phyloP scores from a whole-genome alignment of 371 early-diverging fungal species.

The Gilbertella persicaria region DNA sequence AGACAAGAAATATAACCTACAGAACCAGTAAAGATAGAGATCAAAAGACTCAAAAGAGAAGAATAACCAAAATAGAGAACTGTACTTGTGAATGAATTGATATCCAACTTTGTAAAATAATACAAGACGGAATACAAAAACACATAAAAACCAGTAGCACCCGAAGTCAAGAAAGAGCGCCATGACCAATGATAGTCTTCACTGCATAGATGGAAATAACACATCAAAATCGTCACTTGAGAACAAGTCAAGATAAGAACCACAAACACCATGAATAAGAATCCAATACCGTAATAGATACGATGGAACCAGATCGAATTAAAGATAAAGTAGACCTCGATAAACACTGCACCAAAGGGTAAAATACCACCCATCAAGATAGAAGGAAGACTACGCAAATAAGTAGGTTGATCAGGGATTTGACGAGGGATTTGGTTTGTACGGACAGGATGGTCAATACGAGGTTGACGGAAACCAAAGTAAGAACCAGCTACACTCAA shows the following conservation, averaged over 20 bases:
- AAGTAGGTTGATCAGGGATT: slow-evolving; percentile 80
- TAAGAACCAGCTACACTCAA: slow-evolving; percentile 90
- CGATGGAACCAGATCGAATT: slow-evolving; percentile 90
- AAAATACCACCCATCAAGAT: slow-evolving; percentile 84
- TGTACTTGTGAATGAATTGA: slow-evolving; percentile 74
- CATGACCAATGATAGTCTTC: slow-evolving; percentile 97
- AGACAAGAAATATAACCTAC: slow-evolving; percentile 80
- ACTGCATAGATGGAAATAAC: slow-evolving; percentile 88
- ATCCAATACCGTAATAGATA: slow-evolving; percentile 90
- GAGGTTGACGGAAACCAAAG: slow-evolving; percentile 87
- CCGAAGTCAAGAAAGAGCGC: slow-evolving; percentile 90
- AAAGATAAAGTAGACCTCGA: slow-evolving; percentile 89
- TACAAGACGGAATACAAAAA: slow-evolving; percentile 84
- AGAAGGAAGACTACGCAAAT: slow-evolving; percentile 72
- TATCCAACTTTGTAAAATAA: slow-evolving; percentile 71
- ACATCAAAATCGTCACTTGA: slow-evolving; percentile 83
- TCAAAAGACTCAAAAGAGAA: slow-evolving; percentile 70
- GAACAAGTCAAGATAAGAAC: slow-evolving; percentile 84
- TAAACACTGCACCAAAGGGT: slow-evolving; percentile 91
- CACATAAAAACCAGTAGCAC: slow-evolving; percentile 86
- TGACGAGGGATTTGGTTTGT: slow-evolving; percentile 94
- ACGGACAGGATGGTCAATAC: slow-evolving; percentile 85
- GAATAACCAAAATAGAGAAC: slow-evolving; percentile 95
- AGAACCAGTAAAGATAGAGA: slow-evolving; percentile 56
- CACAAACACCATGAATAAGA: slow-evolving; percentile 78